Conservation (phyloP, 805 yeast genomes). For the Wickerhamomyces canadensis region DNA sequence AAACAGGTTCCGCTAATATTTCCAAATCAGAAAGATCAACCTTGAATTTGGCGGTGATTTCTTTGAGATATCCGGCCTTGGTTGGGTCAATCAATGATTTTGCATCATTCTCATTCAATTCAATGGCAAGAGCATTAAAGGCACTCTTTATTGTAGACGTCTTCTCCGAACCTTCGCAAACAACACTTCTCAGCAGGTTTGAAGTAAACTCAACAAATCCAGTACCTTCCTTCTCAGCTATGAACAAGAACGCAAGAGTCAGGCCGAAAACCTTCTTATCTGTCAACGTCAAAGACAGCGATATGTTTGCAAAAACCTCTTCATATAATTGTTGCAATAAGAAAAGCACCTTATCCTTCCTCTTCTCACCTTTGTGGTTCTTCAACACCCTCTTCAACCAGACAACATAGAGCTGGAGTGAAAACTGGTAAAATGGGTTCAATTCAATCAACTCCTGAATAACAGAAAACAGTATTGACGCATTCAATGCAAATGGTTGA, state of each 20-base stretch:
- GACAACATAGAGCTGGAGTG: slow-evolving; percentile 39
- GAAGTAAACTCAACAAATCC: slow-evolving; percentile 10
- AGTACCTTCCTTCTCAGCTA: slow-evolving; percentile 16
- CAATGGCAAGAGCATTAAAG: neutral
- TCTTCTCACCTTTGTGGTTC: neutral
- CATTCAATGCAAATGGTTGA: slow-evolving; percentile 48
- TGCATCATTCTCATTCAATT: neutral
- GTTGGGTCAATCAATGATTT: no score
- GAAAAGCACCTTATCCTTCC: slow-evolving; percentile 20
- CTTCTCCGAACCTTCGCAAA: neutral
- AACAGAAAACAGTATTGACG: slow-evolving; percentile 44
- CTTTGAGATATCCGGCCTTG: no score
- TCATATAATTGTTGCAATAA: slow-evolving; percentile 36
- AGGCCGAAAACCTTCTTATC: slow-evolving; percentile 29
- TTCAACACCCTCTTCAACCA: slow-evolving; percentile 29
- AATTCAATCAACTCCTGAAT: slow-evolving; percentile 36
- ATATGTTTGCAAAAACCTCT: slow-evolving; percentile 39
- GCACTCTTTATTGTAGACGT: slow-evolving; percentile 5
- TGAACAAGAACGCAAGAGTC: slow-evolving; percentile 29
- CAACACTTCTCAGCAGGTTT: slow-evolving; percentile 3
- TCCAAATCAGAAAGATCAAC: slow-evolving; percentile 1
- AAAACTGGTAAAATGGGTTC: slow-evolving; percentile 55
- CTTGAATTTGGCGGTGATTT: no score
- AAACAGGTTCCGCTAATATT: slow-evolving; percentile 3
- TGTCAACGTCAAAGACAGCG: slow-evolving; percentile 37